Evolutionary conservation across 257 asterid genomes (phyloP).

Genomic region (Apocynum venetum): DNA sequence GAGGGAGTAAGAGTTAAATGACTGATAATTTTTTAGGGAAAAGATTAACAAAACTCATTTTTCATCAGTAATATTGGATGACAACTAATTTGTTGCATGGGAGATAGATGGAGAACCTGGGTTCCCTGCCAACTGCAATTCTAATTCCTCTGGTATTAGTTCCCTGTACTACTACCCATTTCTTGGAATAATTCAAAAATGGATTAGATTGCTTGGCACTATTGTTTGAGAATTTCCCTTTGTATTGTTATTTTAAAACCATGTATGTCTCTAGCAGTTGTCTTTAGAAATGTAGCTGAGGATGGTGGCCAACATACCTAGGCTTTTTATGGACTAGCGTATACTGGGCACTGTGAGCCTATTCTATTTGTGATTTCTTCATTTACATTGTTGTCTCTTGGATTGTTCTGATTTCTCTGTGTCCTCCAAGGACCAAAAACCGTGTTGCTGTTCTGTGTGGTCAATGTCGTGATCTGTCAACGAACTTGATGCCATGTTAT

Average conservation of each 20-base stretch:
- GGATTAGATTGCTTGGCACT: neutral
- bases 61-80: neutral
- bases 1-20: neutral
- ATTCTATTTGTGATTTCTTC: neutral
- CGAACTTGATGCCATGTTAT: slow-evolving; percentile 6
- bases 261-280: neutral
- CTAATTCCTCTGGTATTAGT: neutral
- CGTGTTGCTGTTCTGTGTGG: neutral
- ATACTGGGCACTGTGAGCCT: neutral
- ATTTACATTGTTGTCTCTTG: neutral
- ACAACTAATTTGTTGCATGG: neutral
- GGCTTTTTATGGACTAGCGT: neutral
- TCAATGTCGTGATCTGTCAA: neutral
- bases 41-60: neutral
- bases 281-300: neutral
- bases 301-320: neutral
- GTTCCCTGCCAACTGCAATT: neutral
- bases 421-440: neutral
- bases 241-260: neutral
- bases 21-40: neutral
- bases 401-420: neutral
- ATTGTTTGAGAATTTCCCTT: neutral
- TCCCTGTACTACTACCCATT: neutral
- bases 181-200: neutral
- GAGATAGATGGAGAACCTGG: neutral